A percentile compares a stretch with the other conserved stretches of the same genome.
phyloP scores from a whole-genome alignment of 164 flowering plant species.

The Vitis labrusca region DNA sequence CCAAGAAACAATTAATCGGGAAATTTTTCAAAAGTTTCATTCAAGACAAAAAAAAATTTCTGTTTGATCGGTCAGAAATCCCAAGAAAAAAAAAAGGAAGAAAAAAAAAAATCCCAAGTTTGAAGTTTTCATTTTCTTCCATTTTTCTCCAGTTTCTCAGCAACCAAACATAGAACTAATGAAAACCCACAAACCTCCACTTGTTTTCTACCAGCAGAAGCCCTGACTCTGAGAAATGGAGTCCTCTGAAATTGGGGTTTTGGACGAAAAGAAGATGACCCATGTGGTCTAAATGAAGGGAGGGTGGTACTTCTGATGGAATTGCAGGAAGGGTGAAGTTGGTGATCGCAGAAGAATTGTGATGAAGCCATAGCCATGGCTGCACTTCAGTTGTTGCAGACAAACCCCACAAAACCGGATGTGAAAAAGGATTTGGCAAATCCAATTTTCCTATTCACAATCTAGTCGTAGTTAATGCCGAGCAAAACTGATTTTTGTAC shows the following conservation, averaged over 20 bases:
- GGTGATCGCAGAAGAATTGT: constrained; percentile 28
- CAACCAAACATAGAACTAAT: too few relatives aligned
- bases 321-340: constrained; percentile 23
- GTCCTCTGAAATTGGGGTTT: constrained; percentile 24
- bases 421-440: too few relatives aligned
- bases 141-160: too few relatives aligned
- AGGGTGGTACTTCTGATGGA: constrained; percentile 16
- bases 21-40: background rate
- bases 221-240: constrained; percentile 38
- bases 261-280: constrained; percentile 20
- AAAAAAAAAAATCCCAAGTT: background rate
- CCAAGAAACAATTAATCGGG: background rate
- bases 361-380: constrained; percentile 42
- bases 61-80: too few relatives aligned
- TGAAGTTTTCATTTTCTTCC: background rate
- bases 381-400: too few relatives aligned
- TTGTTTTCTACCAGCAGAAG: constrained; percentile 50
- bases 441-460: too few relatives aligned
- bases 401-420: too few relatives aligned
- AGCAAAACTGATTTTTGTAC: too few relatives aligned
- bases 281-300: constrained; percentile 24
- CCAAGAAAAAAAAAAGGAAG: background rate
- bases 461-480: too few relatives aligned
- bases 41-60: background rate
- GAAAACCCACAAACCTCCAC: constrained; percentile 44